Conservation (phyloP, 345 rosid genomes). For the Euphorbia pulcherrima region DNA sequence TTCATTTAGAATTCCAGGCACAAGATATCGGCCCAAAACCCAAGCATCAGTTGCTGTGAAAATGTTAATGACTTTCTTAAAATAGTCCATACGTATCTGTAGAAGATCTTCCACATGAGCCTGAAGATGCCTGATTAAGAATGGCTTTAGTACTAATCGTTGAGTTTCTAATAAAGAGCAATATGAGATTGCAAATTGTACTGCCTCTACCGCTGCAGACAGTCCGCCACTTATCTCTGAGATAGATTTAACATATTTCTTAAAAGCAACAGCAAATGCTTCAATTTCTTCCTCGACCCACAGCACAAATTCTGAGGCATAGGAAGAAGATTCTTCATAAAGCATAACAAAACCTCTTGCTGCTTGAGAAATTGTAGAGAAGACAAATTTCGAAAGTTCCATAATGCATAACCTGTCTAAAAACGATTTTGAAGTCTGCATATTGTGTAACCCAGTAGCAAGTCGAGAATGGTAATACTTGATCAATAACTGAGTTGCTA, state of each 20-base stretch:
- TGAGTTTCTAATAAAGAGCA: constrained; percentile 48
- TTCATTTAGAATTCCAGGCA: constrained; percentile 40
- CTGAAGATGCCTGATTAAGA: constrained; percentile 39
- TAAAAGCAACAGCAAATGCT: constrained; percentile 33
- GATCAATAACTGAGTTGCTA: constrained; percentile 46
- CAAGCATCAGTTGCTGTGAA: constrained; percentile 50
- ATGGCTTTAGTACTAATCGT: constrained; percentile 33
- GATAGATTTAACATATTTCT: constrained; percentile 34
- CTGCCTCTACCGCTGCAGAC: constrained; percentile 41
- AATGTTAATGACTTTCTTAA: constrained; percentile 47
- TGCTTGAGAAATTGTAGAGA: constrained; percentile 58
- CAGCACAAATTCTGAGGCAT: constrained; percentile 39
- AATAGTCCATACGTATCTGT: constrained; percentile 41
- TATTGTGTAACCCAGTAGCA: constrained; percentile 33
- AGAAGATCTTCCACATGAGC: constrained; percentile 50
- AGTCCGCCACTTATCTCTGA: constrained; percentile 43
- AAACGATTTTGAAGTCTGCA: constrained; percentile 30
- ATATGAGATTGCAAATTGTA: constrained; percentile 44
- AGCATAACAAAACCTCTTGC: constrained; percentile 49
- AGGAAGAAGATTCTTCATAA: constrained; percentile 40
- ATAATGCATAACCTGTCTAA: constrained; percentile 32
- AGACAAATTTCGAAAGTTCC: constrained; percentile 48
- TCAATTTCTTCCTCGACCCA: constrained; percentile 52
- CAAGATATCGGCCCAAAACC: constrained; percentile 52
- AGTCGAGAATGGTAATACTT: constrained; percentile 50